Conservation (phyloP, 495 filamentous ascomycete genomes). For the Aspergillus sclerotiicarbonarius region DNA sequence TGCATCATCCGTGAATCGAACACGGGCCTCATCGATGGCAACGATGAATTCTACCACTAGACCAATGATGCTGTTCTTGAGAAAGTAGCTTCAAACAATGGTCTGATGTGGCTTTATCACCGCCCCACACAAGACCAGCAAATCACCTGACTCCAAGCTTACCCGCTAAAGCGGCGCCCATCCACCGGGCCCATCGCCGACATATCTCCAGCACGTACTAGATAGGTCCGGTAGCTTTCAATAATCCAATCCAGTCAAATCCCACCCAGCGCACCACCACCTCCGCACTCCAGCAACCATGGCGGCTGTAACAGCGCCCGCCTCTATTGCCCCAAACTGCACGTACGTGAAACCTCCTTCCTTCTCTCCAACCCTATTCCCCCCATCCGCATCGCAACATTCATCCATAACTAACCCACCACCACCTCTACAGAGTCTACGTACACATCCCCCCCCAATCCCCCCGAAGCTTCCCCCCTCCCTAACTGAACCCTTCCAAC, state of each 20-base stretch:
- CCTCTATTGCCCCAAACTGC: conserved; percentile 42
- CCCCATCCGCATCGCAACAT: neutral
- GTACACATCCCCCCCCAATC: conserved; percentile 35
- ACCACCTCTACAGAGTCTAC: conserved; percentile 47
- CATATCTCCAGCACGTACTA: neutral
- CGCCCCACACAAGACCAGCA: neutral
- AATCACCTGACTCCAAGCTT: conserved; percentile 8
- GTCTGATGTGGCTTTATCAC: neutral
- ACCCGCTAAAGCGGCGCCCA: conserved; percentile 13
- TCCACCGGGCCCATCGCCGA: neutral
- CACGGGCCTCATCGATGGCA: conserved; percentile 60
- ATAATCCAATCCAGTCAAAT: neutral
- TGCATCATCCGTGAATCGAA: conserved; percentile 60
- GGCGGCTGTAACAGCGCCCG: conserved; percentile 33
- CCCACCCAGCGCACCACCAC: neutral
- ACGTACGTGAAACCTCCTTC: conserved; percentile 39
- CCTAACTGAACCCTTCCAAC: conserved; percentile 15
- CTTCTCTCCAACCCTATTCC: neutral
- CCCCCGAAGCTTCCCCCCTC: conserved; percentile 16
- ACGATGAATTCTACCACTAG: conserved; percentile 61
- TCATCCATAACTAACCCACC: conserved; percentile 18
- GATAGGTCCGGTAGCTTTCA: neutral
- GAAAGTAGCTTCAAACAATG: neutral
- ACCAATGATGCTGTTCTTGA: conserved; percentile 47
- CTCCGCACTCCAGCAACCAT: conserved; percentile 36